Conservation (phyloP, 495 filamentous ascomycete genomes). For the Hypoxylon perforatum region DNA sequence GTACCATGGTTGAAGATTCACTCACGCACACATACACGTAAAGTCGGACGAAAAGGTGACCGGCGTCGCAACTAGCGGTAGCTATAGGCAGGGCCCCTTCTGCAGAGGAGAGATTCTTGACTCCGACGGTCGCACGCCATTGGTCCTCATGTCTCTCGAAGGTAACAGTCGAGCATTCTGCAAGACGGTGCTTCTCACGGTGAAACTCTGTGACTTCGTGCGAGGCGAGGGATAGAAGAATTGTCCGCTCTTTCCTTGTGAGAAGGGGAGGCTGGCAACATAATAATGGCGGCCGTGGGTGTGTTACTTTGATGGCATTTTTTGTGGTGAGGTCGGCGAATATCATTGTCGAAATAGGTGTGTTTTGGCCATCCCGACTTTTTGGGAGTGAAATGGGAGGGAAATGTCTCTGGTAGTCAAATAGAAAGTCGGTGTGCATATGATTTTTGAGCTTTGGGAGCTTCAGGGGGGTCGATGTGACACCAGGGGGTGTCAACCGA, state of each 20-base stretch:
- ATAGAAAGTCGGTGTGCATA: slow-evolving; percentile 45
- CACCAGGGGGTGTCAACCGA: slow-evolving; percentile 42
- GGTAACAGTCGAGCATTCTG: slow-evolving; percentile 34
- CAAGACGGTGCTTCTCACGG: slow-evolving; percentile 43
- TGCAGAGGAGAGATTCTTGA: slow-evolving; percentile 18
- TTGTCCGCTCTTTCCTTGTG: slow-evolving; percentile 33
- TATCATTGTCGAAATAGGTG: slow-evolving; percentile 28
- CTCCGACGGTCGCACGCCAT: slow-evolving; percentile 14
- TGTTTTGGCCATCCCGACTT: slow-evolving; percentile 32
- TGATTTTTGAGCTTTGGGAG: slow-evolving; percentile 37
- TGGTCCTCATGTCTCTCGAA: slow-evolving; percentile 31
- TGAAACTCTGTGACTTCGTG: slow-evolving; percentile 39
- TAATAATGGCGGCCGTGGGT: slow-evolving; percentile 33
- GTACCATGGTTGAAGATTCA: slow-evolving; percentile 13
- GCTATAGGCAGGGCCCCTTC: slow-evolving; percentile 16
- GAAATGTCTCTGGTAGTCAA: slow-evolving; percentile 31
- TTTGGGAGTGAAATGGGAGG: slow-evolving; percentile 37
- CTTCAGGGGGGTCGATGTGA: slow-evolving; percentile 38
- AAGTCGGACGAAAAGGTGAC: slow-evolving; percentile 15
- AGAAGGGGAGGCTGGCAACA: slow-evolving; percentile 24
- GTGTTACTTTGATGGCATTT: slow-evolving; percentile 29
- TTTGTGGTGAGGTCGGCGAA: slow-evolving; percentile 40
- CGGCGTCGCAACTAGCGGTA: slow-evolving; percentile 29
- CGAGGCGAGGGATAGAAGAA: slow-evolving; percentile 28
- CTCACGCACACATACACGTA: slow-evolving; percentile 8